phyloP scores from a whole-genome alignment of 192 early-diverging fungal genomes.

The Coemansia sp. region DNA sequence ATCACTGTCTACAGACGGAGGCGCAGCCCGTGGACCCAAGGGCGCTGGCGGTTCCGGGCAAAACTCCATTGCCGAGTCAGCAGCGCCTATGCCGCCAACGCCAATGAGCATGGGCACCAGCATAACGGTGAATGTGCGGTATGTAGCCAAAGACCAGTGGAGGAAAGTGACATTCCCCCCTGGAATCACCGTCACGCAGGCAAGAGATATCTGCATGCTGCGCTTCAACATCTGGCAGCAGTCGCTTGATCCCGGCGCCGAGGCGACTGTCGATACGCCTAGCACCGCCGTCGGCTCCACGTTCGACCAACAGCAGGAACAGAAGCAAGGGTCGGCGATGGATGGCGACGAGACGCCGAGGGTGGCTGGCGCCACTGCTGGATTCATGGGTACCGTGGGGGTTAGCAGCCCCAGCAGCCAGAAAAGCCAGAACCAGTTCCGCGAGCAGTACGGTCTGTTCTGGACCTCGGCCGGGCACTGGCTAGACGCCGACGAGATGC shows the following conservation, averaged over 20 bases:
- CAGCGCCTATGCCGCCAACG: constrained; percentile 14
- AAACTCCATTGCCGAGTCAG: background rate
- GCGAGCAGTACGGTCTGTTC: constrained; percentile 56
- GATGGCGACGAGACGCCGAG: background rate
- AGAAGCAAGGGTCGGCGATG: background rate
- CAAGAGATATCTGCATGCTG: constrained; percentile 56
- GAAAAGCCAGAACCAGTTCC: constrained; percentile 34
- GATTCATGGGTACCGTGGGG: constrained; percentile 16
- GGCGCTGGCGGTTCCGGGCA: constrained; percentile 5
- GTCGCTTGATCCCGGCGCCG: constrained; percentile 16
- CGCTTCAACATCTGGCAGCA: constrained; percentile 58
- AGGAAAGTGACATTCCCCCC: constrained; percentile 52
- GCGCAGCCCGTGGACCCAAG: background rate
- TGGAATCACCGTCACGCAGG: constrained; percentile 55
- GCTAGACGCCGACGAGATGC: constrained; percentile 54
- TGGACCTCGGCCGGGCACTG: constrained; percentile 58
- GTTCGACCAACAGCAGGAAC: constrained; percentile 4
- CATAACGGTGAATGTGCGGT: constrained; percentile 51
- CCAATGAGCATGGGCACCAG: constrained; percentile 37
- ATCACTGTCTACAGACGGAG: constrained; percentile 20
- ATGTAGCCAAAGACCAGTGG: constrained; percentile 57
- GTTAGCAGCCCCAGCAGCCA: constrained; percentile 10
- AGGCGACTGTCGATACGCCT: background rate
- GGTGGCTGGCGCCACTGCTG: constrained; percentile 20
- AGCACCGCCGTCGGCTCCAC: background rate